Evolutionary conservation across 2,329 filamentous ascomycete species (phyloP).

Genomic region (Escovopsis sp.): DNA sequence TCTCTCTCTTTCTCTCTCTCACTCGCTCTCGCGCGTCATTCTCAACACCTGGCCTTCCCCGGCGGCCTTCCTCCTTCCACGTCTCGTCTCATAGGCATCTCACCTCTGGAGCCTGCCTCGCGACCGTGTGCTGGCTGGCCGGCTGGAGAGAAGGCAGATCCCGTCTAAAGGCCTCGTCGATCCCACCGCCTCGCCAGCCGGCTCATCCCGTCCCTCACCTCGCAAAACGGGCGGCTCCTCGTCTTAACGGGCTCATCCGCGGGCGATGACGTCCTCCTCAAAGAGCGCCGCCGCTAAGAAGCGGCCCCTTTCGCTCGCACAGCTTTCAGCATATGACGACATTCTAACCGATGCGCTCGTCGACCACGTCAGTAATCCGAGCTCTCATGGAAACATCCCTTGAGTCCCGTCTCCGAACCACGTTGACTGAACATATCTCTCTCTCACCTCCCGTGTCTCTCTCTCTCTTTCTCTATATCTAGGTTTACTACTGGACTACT

Average conservation of each 20-base stretch:
- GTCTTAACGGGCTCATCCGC: too few relatives aligned
- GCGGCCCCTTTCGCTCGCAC: conserved; percentile 67
- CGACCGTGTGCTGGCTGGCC: conserved; percentile 1
- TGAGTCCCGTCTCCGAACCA: neutral
- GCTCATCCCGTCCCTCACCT: neutral
- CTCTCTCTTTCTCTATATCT: neutral
- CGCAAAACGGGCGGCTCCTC: too few relatives aligned
- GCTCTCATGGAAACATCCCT: too few relatives aligned
- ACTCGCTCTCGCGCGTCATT: too few relatives aligned
- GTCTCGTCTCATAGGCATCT: neutral
- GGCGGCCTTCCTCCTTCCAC: neutral
- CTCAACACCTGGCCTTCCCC: neutral
- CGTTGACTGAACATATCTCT: conserved; percentile 6
- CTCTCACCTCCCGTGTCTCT: too few relatives aligned
- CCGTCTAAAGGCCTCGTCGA: neutral
- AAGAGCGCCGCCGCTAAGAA: conserved; percentile 33
- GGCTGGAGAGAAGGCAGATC: neutral
- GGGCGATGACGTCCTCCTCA: conserved; percentile 20
- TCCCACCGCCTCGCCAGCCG: neutral
- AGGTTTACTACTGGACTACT: conserved; percentile 93
- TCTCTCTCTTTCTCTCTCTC: too few relatives aligned
- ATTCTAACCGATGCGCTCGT: conserved; percentile 88
- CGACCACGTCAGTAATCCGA: conserved; percentile 59
- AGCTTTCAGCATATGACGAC: conserved; percentile 88
- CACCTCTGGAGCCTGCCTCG: neutral